Base-by-base conservation (phyloP, 2,329 filamentous ascomycete genomes). In the Waltergamsia citrina region DNA sequence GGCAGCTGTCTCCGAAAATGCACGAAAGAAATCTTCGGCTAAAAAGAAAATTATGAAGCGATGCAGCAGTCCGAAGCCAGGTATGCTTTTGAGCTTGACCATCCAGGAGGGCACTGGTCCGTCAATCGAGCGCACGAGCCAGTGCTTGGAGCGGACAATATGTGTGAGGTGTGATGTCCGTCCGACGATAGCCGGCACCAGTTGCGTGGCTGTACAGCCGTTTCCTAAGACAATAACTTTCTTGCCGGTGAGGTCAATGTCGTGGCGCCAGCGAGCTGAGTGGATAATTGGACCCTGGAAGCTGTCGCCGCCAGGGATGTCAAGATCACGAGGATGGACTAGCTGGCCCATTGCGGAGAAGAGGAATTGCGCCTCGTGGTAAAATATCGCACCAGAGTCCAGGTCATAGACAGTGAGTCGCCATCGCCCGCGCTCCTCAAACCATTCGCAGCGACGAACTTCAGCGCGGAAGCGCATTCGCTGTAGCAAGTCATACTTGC, bases 261-360 rank as follows among this genome's bases (percentile, higher is more conserved):
- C 57, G 5, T 66, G 49, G 2, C 70, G 62, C 71, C 71, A 80
- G 24, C 62, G 57, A 2, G 74, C 66, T 1, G 69, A 69, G 45
- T 79, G 74, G 28, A 75, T 58, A 4, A 75, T 49, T 7, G 52
- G 46, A 7, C 73, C 74, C 33, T 61, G 50, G 52, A 74, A 80
- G n/a, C 52, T 54, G 3, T 62, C 42, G 0, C 69, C 40, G 0
- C 72, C 74, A 0, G 64, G 59, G 16, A 77, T 63, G 14, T 62
- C 57, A 2, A 59, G 43, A 24, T 53, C 47, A 3, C 53, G 47
- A 0, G 59, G 53, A 22, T 48, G 32, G 18, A 49, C 47, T 10
- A 65, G 49, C 15, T 51, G 38, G 5, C 62, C 62, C 0, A 51
- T 41, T 5, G 43, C 59, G 8, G 47, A 40, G 38, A 57, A 62